Conservation (phyloP, 2,329 filamentous ascomycete genomes). For the Paecilomyces sp. region DNA sequence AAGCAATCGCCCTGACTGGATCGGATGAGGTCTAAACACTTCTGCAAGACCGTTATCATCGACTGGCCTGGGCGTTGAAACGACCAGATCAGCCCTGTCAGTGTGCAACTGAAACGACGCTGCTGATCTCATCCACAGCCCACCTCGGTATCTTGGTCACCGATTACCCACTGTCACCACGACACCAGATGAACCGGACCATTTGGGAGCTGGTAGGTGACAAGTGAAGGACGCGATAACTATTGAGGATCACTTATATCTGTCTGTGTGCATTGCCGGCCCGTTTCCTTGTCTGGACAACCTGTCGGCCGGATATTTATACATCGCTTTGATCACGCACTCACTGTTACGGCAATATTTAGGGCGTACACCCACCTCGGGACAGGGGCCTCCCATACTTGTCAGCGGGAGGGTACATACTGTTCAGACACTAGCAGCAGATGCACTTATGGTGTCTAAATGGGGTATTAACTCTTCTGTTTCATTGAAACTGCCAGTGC, state of each 20-base stretch:
- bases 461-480: not conserved
- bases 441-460: not conserved
- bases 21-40: not conserved
- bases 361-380: not conserved
- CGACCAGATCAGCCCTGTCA: not conserved
- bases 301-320: not conserved
- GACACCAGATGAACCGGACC: not conserved
- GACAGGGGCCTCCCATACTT: not conserved
- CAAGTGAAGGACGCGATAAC: not conserved
- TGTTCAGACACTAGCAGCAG: not conserved
- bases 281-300: not conserved
- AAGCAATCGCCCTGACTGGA: not conserved
- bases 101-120: not conserved
- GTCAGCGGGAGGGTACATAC: not conserved
- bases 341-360: not conserved
- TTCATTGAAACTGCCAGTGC: not conserved
- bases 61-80: not conserved
- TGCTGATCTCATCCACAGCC: not conserved
- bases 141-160: not conserved
- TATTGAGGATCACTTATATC: too few species aligned
- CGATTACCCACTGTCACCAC: not conserved
- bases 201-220: not conserved
- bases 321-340: not conserved
- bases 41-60: not conserved
- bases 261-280: not conserved